Evolutionary conservation across 371 early-diverging fungal genomes (phyloP).

Genomic region (Syncephalis fuscata): DNA sequence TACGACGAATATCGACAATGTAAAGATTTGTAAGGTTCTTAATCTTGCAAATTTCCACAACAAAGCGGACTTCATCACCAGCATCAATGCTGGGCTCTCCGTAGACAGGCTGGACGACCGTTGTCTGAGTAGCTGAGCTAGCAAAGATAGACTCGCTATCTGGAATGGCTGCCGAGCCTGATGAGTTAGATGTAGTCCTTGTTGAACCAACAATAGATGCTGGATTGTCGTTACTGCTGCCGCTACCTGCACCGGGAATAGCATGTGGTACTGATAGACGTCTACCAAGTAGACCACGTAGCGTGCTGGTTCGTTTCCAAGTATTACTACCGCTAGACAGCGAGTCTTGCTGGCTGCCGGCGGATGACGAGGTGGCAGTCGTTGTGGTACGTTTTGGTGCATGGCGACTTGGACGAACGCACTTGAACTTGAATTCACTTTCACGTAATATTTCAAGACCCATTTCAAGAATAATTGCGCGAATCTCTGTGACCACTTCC

Average conservation of each 20-base stretch:
- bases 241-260: neutral
- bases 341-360: neutral
- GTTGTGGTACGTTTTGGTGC: neutral
- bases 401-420: slow-evolving; percentile 34
- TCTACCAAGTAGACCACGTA: slow-evolving; percentile 5
- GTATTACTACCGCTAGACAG: neutral
- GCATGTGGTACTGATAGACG: slow-evolving; percentile 1
- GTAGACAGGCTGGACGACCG: slow-evolving; percentile 47
- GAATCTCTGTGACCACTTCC: slow-evolving; percentile 48
- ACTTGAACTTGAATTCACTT: slow-evolving; percentile 54
- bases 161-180: neutral
- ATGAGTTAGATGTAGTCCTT: slow-evolving; percentile 3
- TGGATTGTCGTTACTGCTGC: neutral
- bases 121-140: neutral
- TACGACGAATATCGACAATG: slow-evolving; percentile 79
- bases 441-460: slow-evolving; percentile 58
- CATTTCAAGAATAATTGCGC: slow-evolving; percentile 34
- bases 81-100: slow-evolving; percentile 80
- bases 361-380: neutral
- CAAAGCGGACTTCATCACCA: slow-evolving; percentile 67
- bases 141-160: neutral
- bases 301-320: slow-evolving; percentile 7
- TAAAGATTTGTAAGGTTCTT: slow-evolving; percentile 77
- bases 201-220: neutral
- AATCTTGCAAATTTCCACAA: slow-evolving; percentile 76